Evolutionary conservation across 805 yeast species (phyloP).

Genomic region (Ogataea nonfermentans): DNA sequence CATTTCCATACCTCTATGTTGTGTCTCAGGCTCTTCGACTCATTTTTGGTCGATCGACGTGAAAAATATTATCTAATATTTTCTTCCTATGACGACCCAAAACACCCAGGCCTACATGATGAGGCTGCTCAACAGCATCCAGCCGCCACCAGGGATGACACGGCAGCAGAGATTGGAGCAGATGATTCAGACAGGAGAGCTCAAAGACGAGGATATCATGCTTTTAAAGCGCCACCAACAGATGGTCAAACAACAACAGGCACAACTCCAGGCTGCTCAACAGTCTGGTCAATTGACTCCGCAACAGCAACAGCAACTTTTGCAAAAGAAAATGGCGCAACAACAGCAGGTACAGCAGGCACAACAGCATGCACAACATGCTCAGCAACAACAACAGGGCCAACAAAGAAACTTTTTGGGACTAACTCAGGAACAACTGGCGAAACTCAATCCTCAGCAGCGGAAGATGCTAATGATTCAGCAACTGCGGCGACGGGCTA

Average conservation of each 20-base stretch:
- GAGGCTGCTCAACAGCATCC: constrained; percentile 30
- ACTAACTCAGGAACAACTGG: constrained; percentile 31
- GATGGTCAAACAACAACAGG: constrained; percentile 30
- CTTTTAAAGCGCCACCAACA: constrained; percentile 34
- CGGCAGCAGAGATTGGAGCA: constrained; percentile 34
- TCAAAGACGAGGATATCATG: constrained; percentile 32
- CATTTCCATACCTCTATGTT: too few relatives aligned
- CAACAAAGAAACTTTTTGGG: constrained; percentile 27
- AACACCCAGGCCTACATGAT: constrained; percentile 28
- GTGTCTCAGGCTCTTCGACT: too few relatives aligned
- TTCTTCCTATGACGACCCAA: constrained; percentile 9
- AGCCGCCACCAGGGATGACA: constrained; percentile 35
- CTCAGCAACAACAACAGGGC: constrained; percentile 28
- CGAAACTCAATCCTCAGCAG: constrained; percentile 38
- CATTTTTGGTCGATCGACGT: neutral
- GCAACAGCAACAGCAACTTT: constrained; percentile 13
- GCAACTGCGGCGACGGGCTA: constrained; percentile 42
- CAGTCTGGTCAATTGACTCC: constrained; percentile 15
- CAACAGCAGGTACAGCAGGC: constrained; percentile 26
- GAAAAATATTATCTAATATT: constrained; percentile 3
- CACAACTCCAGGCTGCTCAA: constrained; percentile 24
- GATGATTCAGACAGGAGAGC: constrained; percentile 32
- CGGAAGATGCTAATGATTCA: constrained; percentile 43
- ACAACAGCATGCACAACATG: constrained; percentile 23
- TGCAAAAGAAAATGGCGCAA: constrained; percentile 12